Evolutionary conservation across 2,329 filamentous ascomycete genomes (phyloP), one percentile per base, ranked within the genome.

Genomic region (Trichoderma sp.): DNA sequence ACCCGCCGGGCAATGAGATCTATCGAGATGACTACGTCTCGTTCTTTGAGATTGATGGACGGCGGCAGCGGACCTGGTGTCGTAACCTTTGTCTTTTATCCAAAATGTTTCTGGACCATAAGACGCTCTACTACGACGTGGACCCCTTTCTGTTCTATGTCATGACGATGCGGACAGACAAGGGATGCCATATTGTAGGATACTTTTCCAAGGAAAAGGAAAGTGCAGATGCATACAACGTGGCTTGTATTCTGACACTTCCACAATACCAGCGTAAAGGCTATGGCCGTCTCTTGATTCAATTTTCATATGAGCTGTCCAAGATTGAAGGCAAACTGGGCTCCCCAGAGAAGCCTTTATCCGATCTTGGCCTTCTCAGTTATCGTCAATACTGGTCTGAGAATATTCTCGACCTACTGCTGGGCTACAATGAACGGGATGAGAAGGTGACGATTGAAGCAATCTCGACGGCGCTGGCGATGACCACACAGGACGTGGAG

Each of bases 201-300:
- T 99, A 98, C 83, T 99, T 99, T 84, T 97, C 94, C 74, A 99
- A 99, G 83, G 97, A 99, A 84, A 99, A 99, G 80, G 97, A 99
- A 84, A 96, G 93, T 53, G 95, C 95, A 0, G 97, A 99, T 80
- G 95, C 94, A 35, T 99, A 98, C 89, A 99, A 99, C 82, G 93
- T 99, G 38, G 97, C 97, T 5, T 99, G 97, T 89, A 99, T 99
- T 83, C 88, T 99, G 76, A 99, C 97, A 0, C 88, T 99, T 4
- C 97, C 97, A 0, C 97, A 99, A 82, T 98, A 97, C 80, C 97
- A 99, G 84, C 91, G 97, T 29, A 97, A 97, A 82, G 97, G 97
- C 0, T 98, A 97, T 80, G 97, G 97, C 29, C 93, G 95, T 76
- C 88, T 99, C 14, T 89, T 99, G 75, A 99, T 99, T 80, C 95